phyloP scores from a whole-genome alignment of 1,284 basidiomycete species.

The Veloboletus limbatus region DNA sequence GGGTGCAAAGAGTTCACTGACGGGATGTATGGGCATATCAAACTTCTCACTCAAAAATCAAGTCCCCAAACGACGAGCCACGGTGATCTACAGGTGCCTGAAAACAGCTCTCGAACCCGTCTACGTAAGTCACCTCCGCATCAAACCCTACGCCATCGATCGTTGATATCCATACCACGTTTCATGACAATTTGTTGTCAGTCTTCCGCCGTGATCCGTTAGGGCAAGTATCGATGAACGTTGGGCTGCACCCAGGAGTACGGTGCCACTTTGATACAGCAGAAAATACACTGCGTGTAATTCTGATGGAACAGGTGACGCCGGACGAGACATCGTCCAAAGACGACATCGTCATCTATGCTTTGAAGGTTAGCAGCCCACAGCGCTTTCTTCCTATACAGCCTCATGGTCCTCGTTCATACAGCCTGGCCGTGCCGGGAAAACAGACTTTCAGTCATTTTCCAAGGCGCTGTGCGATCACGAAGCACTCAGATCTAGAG shows the following conservation, averaged over 20 bases:
- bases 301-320: constrained; percentile 48
- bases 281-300: constrained; percentile 53
- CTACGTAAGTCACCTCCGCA: constrained; percentile 31
- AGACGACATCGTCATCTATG: constrained; percentile 39
- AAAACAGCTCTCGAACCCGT: constrained; percentile 24
- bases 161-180: constrained; percentile 18
- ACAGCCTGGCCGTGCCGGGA: constrained; percentile 49
- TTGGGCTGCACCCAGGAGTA: constrained; percentile 49
- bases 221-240: constrained; percentile 66
- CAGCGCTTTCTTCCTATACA: not conserved
- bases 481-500: constrained; percentile 19
- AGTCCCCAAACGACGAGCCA: not conserved
- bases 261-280: constrained; percentile 55
- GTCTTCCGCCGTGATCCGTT: constrained; percentile 67
- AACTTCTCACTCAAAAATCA: constrained; percentile 46
- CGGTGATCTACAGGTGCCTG: not conserved
- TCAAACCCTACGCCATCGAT: constrained; percentile 21
- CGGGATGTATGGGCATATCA: constrained; percentile 59
- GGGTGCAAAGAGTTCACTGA: constrained; percentile 56
- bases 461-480: constrained; percentile 41
- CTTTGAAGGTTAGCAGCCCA: constrained; percentile 37
- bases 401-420: no score
- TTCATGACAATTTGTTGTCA: constrained; percentile 21
- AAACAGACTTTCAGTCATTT: constrained; percentile 50
- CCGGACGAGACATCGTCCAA: constrained; percentile 15